Evolutionary conservation across 2,329 filamentous ascomycete species (phyloP), one percentile per base, ranked within the genome.

Genomic region (Ceratocystis ficicola): DNA sequence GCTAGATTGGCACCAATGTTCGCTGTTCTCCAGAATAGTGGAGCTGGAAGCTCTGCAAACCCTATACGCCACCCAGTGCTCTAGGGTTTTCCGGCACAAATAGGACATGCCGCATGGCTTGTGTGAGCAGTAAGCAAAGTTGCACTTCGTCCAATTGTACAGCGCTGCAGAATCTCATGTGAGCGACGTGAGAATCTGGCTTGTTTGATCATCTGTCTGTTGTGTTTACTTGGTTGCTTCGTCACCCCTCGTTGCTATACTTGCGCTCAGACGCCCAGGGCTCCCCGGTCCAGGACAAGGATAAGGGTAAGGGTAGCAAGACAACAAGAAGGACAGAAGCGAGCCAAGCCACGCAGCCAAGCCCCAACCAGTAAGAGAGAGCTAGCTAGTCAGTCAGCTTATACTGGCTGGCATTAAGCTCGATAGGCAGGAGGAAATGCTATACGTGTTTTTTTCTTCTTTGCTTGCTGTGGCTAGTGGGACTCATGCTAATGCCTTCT

Each of bases 131-230:
- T n/a, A 59, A 20, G 8, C 20, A 28, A 22, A 25, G 28, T 15
- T 22, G 8, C 22, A 36, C 28, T 32, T 57, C n/a, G 55, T 59
- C 30, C 55, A 36, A 36, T 15, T 59, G 20, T 57, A 7, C 36
- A 41, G 36, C 30, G 28, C 55, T 36, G 28, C 28, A 17, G 55
- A 30, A 36, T 57, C 25, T 57, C 25, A 22, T 57, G 52, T 28
- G 52, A 28, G 52, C 25, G 22, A 17, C 12, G 25, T 57, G 52
- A 15, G 15, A 57, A 57, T 59, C 55, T 32, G 30, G 30, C 12
- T 52, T 59, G 55, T 59, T 59, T 59, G 25, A 59, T 59, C 55
- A n/a, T 41, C 36, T 59, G 55, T 59, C 32, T 59, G 48, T 25
- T 25, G 48, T 28, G 48, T 25, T 52, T 52, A 15, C 15, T 6